Evolutionary conservation across 2,329 filamentous ascomycete genomes (phyloP).

Genomic region (Scedosporium aurantiacum): DNA sequence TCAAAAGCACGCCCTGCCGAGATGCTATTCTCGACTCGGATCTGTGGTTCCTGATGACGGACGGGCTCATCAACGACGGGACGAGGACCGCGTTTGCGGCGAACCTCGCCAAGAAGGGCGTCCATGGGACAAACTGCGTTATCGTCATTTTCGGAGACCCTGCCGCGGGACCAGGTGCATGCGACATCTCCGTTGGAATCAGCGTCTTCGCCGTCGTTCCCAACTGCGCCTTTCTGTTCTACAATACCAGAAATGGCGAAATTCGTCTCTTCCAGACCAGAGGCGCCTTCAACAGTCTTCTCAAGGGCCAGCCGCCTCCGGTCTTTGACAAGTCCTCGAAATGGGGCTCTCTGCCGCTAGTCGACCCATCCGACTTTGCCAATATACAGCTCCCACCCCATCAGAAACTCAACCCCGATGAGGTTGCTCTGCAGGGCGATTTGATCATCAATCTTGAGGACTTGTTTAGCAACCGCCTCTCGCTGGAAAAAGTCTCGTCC

Average conservation of each 20-base stretch:
- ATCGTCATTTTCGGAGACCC: slow-evolving; percentile 12
- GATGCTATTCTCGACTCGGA: not conserved
- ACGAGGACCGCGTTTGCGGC: slow-evolving; percentile 9
- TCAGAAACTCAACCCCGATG: not conserved
- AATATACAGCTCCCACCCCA: not conserved
- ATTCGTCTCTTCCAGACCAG: slow-evolving; percentile 12
- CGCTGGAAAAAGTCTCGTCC: not conserved
- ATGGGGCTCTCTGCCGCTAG: slow-evolving; percentile 1
- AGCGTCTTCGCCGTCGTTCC: slow-evolving; percentile 13
- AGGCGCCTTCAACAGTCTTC: slow-evolving; percentile 11
- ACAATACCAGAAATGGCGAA: slow-evolving; percentile 8
- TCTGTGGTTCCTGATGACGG: slow-evolving; percentile 16
- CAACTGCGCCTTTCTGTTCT: slow-evolving; percentile 13
- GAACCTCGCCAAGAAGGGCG: slow-evolving; percentile 6
- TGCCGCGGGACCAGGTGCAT: not conserved
- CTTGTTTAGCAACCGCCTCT: not conserved
- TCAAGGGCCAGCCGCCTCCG: slow-evolving; percentile 2
- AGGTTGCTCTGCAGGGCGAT: not conserved
- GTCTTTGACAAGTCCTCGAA: not conserved
- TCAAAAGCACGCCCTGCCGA: not conserved
- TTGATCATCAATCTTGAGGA: not conserved
- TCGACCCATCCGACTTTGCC: not conserved
- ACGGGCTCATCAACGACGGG: slow-evolving; percentile 10
- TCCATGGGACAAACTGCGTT: slow-evolving; percentile 14
- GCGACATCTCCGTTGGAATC: slow-evolving; percentile 14